Percentiles rank a stretch among this genome's conserved stretches.
Conservation (phyloP, 495 filamentous ascomycete species). For the Alectoria sarmentosa region DNA sequence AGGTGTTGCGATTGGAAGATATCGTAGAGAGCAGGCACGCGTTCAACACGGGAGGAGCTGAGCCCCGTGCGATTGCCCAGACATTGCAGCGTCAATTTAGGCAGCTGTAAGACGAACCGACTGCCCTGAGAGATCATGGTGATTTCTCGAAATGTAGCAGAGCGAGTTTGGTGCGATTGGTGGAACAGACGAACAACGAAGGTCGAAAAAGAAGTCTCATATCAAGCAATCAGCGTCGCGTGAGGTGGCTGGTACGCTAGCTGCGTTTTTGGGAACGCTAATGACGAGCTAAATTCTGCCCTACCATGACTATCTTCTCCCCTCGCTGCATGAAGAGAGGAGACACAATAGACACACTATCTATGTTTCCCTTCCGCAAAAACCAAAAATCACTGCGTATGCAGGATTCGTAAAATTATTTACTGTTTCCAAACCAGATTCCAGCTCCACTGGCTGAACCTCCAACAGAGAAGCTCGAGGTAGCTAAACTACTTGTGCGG, state of each 20-base stretch:
- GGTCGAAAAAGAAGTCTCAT: neutral
- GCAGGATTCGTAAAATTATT: too few relatives aligned
- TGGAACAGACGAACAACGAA: slow-evolving; percentile 12
- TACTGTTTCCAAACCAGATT: neutral
- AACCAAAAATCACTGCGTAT: neutral
- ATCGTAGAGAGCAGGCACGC: slow-evolving; percentile 18
- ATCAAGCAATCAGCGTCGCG: slow-evolving; percentile 16
- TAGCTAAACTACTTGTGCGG: too few relatives aligned
- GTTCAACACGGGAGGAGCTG: slow-evolving; percentile 19
- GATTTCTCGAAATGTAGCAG: neutral
- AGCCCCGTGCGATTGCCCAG: slow-evolving; percentile 12
- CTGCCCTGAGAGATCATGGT: slow-evolving; percentile 18
- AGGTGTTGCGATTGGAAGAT: slow-evolving; percentile 5
- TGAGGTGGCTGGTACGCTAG: slow-evolving; percentile 8
- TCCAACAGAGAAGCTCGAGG: neutral
- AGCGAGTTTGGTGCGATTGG: slow-evolving; percentile 11
- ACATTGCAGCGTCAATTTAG: slow-evolving; percentile 17
- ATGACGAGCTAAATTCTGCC: slow-evolving; percentile 1
- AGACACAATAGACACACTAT: neutral
- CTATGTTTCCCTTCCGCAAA: too few relatives aligned
- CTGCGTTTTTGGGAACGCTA: neutral
- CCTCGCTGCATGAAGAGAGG: neutral
- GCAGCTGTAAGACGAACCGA: slow-evolving; percentile 17
- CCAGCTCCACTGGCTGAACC: neutral
- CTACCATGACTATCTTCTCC: neutral